Evolutionary conservation across 176 grass and related monocot genomes (phyloP).

Genomic region (Tillandsia leiboldiana): DNA sequence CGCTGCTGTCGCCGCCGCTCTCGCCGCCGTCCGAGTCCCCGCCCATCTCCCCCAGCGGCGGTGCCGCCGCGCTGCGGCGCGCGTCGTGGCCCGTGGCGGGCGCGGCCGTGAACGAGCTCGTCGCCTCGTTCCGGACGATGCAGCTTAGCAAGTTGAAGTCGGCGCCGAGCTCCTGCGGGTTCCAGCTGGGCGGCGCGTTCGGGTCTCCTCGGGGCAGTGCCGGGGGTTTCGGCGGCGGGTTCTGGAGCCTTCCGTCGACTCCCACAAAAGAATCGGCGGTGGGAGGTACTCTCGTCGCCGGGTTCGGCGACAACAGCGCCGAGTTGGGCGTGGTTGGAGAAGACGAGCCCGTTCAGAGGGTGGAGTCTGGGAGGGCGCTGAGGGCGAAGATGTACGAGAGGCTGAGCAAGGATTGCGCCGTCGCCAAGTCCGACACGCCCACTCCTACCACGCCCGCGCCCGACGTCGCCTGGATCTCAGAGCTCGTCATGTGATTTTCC

Average conservation of each 20-base stretch:
- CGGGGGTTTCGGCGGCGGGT: conserved; percentile 7
- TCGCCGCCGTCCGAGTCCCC: conserved; percentile 63
- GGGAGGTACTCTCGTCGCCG: neutral
- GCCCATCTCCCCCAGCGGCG: conserved; percentile 49
- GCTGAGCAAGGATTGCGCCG: conserved; percentile 40
- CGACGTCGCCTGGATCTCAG: conserved; percentile 73
- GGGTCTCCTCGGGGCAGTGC: conserved; percentile 31
- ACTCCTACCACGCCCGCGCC: conserved; percentile 12
- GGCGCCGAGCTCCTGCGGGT: conserved; percentile 30
- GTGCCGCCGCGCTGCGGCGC: conserved; percentile 18
- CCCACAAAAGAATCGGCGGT: conserved; percentile 21
- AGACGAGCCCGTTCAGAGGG: conserved; percentile 49
- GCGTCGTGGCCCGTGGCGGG: conserved; percentile 32
- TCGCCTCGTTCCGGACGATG: conserved; percentile 49
- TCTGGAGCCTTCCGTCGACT: conserved; percentile 60
- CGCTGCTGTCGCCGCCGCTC: conserved; percentile 53
- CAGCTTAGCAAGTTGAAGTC: conserved; percentile 54
- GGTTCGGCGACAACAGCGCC: neutral
- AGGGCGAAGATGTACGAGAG: conserved; percentile 65
- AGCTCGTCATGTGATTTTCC: conserved; percentile 51
- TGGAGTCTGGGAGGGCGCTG: conserved; percentile 69
- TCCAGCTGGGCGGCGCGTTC: conserved; percentile 13
- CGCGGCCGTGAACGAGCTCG: conserved; percentile 46
- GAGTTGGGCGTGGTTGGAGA: conserved; percentile 28
- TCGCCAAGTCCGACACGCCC: neutral